Evolutionary conservation across 108 stramenopile genomes (phyloP), one percentile per base, ranked within the genome.

Genomic region (Conticribra weissflogii): DNA sequence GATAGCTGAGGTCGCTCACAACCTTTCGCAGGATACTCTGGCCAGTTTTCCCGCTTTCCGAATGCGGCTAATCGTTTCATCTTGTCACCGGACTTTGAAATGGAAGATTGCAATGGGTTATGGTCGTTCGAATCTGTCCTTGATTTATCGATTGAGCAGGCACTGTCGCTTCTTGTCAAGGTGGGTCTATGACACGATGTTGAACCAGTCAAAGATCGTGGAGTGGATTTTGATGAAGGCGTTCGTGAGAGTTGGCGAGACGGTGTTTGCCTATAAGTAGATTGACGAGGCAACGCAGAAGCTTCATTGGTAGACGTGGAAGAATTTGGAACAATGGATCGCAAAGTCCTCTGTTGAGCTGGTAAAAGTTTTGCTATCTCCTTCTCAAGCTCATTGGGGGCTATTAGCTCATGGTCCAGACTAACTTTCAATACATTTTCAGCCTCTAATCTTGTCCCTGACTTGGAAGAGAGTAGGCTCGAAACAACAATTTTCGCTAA

Each of bases 21-120:
- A 7, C 91, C 85, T 57, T 92, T 86, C 63, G 92, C 95, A 21
- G 95, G 92, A 75, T 86, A 96, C 54, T 93, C 92, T 12, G 92
- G 92, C 92, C 81, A 82, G 48, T 52, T 32, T n/a, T 85, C 81
- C 24, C 72, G 61, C 54, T 76, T 82, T 7, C 59, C 51, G 22
- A 62, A 41, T 41, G 58, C 36, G 24, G 74, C 63, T 27, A 74
- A 28, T 27, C 68, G 55, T 45, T 75, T 59, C 49, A 29, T 15
- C 33, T 80, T 74, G 48, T 71, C 33, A 19, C 55, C 72, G 23
- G 79, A 69, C 31, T 66, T 69, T 15, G 68, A 2, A 27, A 34
- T 70, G 31, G 8, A 30, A n/a, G 29, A 31, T 31, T 44, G 55
- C 23, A 83, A 62, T 2, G 82, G 82, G 36, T 83, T 63, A 3